Evolutionary conservation across 768 basidiomycete genomes (phyloP).

Genomic region (Suillus luteus): DNA sequence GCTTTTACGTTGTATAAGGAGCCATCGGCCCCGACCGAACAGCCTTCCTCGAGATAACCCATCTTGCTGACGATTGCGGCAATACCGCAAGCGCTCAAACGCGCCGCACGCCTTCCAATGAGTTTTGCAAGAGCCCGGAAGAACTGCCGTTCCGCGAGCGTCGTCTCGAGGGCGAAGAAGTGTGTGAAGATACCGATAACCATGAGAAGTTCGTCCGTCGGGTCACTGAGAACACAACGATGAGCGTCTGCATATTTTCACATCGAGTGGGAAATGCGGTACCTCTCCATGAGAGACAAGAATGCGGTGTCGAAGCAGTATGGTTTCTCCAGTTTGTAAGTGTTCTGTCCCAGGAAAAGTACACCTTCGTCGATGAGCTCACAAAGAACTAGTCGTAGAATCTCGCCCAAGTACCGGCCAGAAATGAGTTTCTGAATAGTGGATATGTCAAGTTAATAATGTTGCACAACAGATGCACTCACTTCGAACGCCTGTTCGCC

Average conservation of each 20-base stretch:
- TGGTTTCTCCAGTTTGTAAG: slow-evolving; percentile 94
- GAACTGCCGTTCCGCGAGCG: slow-evolving; percentile 94
- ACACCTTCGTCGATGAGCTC: slow-evolving; percentile 97
- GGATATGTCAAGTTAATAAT: neutral
- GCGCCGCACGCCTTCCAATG: slow-evolving; percentile 86
- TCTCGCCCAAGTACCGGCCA: slow-evolving; percentile 94
- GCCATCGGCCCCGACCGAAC: slow-evolving; percentile 89
- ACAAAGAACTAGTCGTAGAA: slow-evolving; percentile 90
- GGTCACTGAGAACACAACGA: slow-evolving; percentile 57
- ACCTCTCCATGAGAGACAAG: slow-evolving; percentile 96
- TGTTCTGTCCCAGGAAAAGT: slow-evolving; percentile 96
- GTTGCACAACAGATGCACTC: slow-evolving; percentile 15
- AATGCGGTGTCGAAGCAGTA: slow-evolving; percentile 97
- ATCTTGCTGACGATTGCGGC: slow-evolving; percentile 95
- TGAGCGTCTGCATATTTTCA: slow-evolving; percentile 5
- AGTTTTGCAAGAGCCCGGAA: slow-evolving; percentile 92
- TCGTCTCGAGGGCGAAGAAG: slow-evolving; percentile 96
- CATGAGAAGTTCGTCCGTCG: slow-evolving; percentile 95
- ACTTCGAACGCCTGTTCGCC: slow-evolving; percentile 94
- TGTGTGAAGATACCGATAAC: slow-evolving; percentile 96
- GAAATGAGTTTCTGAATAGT: slow-evolving; percentile 84
- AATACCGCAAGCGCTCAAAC: slow-evolving; percentile 93
- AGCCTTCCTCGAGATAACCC: slow-evolving; percentile 90
- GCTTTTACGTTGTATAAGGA: slow-evolving; percentile 86
- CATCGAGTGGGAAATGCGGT: slow-evolving; percentile 9